Conservation (phyloP, 2,329 filamentous ascomycete species). For the Blastomyces silverae region DNA sequence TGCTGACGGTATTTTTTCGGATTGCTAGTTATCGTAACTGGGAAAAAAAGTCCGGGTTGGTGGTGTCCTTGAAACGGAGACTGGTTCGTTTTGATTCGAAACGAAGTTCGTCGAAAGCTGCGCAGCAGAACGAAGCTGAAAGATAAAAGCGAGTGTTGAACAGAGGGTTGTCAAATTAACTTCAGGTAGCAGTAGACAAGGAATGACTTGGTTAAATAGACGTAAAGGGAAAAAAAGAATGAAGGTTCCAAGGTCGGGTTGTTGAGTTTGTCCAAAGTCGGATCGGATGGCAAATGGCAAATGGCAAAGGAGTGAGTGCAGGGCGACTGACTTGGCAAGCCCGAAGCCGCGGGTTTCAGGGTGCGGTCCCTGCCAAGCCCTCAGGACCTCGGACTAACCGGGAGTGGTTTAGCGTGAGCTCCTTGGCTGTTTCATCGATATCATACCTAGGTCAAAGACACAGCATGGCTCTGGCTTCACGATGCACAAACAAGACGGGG, state of each 20-base stretch:
- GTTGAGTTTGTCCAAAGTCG: background rate
- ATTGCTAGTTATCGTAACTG: background rate
- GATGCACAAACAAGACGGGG: background rate
- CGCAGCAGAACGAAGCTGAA: conserved; percentile 14
- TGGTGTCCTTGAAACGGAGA: conserved; percentile 18
- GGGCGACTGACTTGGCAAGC: background rate
- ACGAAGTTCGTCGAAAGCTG: conserved; percentile 22
- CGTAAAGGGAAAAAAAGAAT: conserved; percentile 24
- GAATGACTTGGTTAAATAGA: conserved; percentile 20
- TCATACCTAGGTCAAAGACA: too few species aligned
- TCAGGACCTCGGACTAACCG: background rate
- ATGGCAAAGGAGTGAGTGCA: background rate
- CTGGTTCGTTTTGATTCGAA: conserved; percentile 6
- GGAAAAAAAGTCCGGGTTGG: background rate
- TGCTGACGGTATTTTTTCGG: conserved; percentile 26
- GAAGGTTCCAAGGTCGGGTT: background rate
- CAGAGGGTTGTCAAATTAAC: background rate
- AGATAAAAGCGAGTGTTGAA: conserved; percentile 10
- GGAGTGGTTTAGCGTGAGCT: background rate
- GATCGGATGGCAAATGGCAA: background rate
- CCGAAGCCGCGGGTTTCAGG: background rate
- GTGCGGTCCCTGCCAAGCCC: conserved; percentile 9
- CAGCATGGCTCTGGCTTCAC: too few species aligned
- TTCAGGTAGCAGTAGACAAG: conserved; percentile 13
- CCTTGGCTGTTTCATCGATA: background rate